Evolutionary conservation across 257 asterid species (phyloP).

Genomic region (Solanum bulbocastanum): DNA sequence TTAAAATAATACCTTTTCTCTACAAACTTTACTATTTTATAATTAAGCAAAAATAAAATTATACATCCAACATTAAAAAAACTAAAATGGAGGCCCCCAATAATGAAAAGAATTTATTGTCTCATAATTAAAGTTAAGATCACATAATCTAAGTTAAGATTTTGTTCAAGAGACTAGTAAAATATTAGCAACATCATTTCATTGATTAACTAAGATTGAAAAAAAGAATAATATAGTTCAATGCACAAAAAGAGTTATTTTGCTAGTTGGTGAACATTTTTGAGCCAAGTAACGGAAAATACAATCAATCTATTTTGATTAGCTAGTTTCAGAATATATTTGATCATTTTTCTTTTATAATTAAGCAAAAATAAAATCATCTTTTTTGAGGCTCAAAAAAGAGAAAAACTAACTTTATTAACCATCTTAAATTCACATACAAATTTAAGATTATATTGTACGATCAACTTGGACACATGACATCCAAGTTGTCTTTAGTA

Average conservation of each 20-base stretch:
- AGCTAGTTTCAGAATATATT: not conserved
- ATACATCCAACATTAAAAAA: not conserved
- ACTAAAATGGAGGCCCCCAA: not conserved
- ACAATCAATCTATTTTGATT: not conserved
- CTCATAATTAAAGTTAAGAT: not conserved
- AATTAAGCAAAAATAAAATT: not conserved
- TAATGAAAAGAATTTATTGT: not conserved
- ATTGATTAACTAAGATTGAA: not conserved
- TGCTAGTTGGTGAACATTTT: not conserved
- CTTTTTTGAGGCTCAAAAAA: not conserved
- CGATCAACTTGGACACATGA: not conserved
- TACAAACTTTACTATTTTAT: not conserved
- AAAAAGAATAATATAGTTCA: too few relatives aligned
- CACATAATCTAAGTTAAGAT: not conserved
- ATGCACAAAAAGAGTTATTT: not conserved
- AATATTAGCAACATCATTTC: not conserved
- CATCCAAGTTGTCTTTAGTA: not conserved
- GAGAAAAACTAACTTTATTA: not conserved
- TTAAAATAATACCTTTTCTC: not conserved
- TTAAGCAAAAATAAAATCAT: not conserved
- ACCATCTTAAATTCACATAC: not conserved
- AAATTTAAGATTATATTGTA: not conserved
- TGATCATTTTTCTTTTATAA: not conserved
- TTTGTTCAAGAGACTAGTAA: not conserved
- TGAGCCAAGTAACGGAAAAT: accelerated